These are phyloP conservation scores for Gossypium bickii DNA, from an alignment of 345 rosid species.

Conservation along the genomic window DNA sequence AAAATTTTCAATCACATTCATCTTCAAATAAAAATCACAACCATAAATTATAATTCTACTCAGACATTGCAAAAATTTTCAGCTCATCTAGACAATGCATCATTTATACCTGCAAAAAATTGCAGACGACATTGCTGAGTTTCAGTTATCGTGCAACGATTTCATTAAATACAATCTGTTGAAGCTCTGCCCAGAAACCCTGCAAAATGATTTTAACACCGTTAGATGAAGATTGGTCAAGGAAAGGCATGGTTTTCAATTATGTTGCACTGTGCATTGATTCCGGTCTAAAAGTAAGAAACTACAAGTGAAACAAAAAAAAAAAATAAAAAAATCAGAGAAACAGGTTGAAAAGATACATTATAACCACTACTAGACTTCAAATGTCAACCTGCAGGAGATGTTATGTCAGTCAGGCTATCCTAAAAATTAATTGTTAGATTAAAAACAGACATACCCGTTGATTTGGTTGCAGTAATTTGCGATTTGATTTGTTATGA, in stretches of 20 bases:
- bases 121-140: not conserved
- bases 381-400: not conserved
- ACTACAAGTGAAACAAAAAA: not conserved
- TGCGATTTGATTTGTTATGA: constrained; percentile 79
- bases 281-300: not conserved
- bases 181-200: constrained; percentile 97
- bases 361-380: not conserved
- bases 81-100: no score
- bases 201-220: constrained; percentile 27
- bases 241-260: not conserved
- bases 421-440: not conserved
- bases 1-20: not conserved
- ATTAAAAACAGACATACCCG: constrained; percentile 46
- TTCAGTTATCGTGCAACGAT: constrained; percentile 76
- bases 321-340: not conserved
- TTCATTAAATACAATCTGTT: constrained; percentile 75
- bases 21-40: not conserved
- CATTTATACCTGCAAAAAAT: no score
- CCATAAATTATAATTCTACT: no score
- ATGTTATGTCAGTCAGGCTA: not conserved
- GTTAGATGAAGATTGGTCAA: not conserved
- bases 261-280: not conserved
- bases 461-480: constrained; percentile 97
- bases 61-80: no score
- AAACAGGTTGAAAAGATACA: not conserved